Conservation (phyloP, 192 early-diverging fungal species). For the Backusella sp. region DNA sequence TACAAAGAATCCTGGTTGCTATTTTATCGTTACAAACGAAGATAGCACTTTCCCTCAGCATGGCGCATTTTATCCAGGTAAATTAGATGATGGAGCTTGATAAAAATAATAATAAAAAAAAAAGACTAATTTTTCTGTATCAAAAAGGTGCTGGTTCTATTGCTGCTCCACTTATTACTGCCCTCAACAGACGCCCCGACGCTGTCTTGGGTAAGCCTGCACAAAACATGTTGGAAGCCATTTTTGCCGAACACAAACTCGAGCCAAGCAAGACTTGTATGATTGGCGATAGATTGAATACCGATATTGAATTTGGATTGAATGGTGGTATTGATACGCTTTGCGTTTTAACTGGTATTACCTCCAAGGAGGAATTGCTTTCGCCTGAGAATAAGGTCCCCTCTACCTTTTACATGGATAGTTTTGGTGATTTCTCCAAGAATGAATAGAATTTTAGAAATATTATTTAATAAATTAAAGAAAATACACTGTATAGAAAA, state of each 20-base stretch:
- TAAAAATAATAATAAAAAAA: not conserved
- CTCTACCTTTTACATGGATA: conserved; percentile 45
- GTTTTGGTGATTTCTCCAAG: conserved; percentile 44
- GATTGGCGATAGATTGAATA: conserved; percentile 96
- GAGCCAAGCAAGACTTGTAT: conserved; percentile 85
- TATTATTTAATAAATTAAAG: not conserved
- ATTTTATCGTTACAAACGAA: conserved; percentile 93
- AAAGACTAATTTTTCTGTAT: not conserved
- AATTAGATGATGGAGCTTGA: not conserved
- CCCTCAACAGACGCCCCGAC: conserved; percentile 78
- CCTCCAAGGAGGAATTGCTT: not conserved
- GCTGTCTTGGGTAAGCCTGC: conserved; percentile 91
- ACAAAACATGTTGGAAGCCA: conserved; percentile 91
- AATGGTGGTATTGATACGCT: conserved; percentile 83
- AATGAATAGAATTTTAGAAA: not conserved
- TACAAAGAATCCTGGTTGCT: conserved; percentile 58
- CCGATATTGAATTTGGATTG: conserved; percentile 94
- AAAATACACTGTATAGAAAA: not conserved
- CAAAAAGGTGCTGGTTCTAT: conserved; percentile 77
- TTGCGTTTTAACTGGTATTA: conserved; percentile 84
- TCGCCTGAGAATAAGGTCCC: conserved; percentile 22
- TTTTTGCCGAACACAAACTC: conserved; percentile 77
- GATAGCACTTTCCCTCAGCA: conserved; percentile 88
- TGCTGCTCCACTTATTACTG: conserved; percentile 65
- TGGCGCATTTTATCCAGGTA: conserved; percentile 72